phyloP scores from a whole-genome alignment of 2,329 filamentous ascomycete species.

The Didymella exigua region DNA sequence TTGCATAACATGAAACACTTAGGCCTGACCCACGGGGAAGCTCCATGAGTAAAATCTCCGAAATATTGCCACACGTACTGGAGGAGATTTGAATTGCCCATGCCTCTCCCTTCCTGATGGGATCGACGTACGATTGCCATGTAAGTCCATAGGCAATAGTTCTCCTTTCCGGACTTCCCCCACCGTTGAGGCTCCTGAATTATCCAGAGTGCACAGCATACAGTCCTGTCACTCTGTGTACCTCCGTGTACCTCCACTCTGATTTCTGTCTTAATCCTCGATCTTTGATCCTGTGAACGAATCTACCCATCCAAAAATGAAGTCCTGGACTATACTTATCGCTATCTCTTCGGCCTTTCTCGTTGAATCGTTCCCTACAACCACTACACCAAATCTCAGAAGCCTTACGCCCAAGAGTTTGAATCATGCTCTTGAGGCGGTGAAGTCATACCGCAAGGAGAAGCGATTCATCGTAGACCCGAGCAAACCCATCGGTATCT shows the following conservation, averaged over 20 bases:
- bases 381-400: conserved; percentile 7
- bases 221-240: neutral
- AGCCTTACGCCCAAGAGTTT: conserved; percentile 19
- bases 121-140: neutral
- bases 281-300: neutral
- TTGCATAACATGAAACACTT: neutral
- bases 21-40: neutral
- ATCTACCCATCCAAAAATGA: conserved; percentile 18
- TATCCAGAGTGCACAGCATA: neutral
- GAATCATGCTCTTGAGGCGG: conserved; percentile 14
- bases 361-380: conserved; percentile 25
- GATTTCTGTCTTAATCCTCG: neutral
- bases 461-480: conserved; percentile 22
- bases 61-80: neutral
- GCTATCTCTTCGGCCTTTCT: conserved; percentile 12
- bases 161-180: neutral
- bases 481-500: conserved; percentile 37
- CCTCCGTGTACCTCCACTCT: no score
- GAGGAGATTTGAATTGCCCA: neutral
- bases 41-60: conserved; percentile 9
- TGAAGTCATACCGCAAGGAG: conserved; percentile 19
- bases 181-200: neutral
- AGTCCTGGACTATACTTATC: conserved; percentile 16
- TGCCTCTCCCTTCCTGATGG: neutral
- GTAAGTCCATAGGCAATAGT: neutral